Base-by-base conservation (phyloP, 2,329 filamentous ascomycete genomes). In the Calonectria ilicicola region DNA sequence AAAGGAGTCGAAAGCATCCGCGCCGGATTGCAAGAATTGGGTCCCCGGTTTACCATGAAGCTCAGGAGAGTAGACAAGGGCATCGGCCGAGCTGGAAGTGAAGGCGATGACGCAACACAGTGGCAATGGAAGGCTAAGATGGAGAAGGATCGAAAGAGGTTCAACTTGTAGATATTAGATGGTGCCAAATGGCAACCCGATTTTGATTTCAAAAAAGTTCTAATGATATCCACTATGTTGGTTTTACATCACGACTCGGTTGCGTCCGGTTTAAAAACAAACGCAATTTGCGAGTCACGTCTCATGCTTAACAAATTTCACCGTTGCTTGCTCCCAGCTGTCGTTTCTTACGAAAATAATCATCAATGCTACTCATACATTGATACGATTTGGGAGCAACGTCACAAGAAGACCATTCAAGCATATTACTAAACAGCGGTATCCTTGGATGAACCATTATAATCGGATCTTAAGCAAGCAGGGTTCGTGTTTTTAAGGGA, bases 61-160 rank as follows among this genome's bases (percentile, higher is more conserved):
- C 85, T 99, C 80, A 91, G 96, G 78, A 91, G 97, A 80, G 93
- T 98, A 51, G 96, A 98, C 82, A 96, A 95, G 85, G 96, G 96
- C 0, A 94, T 99, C 76, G 91, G 91, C 17, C 85, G 90, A 68
- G 91, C 91, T 9, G 91, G 91, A 21, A 92, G 91, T 78, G 89
- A 92, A 73, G 90, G 94, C 87, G 87, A 91, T 83, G 87, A 93
- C 83, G 95, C 95, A 44, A 91, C 95, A 77, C 94, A 98, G 81
- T 98, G 97, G 96, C 91, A 98, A 83, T 99, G 97, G 97, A 97
- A 98, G 86, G 93, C 94, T 14, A 92, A 92, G 82, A 97, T 97
- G 93, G 97, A 99, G 87, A 98, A 98, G 88, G 89, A 94, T 81
- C 90, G 97, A 80, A 98, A 96, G 77, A 93, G 95, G 82, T 99